Percentiles rank a stretch among this genome's conserved stretches.
Evolutionary conservation across 352 stramenopile genomes (phyloP).

Genomic region (Phytophthora vignae): DNA sequence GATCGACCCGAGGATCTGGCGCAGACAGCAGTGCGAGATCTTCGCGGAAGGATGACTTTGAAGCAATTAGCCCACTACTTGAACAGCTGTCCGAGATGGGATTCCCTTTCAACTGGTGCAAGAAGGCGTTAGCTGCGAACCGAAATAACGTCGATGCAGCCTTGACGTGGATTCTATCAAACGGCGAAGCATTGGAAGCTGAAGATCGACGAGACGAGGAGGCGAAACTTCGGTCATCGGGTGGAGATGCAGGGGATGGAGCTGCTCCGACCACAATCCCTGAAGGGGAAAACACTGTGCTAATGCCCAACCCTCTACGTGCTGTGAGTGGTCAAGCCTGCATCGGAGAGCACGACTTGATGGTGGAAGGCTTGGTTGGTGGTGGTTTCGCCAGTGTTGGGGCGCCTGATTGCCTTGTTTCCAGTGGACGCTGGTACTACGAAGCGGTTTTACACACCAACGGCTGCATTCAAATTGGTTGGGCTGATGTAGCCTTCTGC

Average conservation of each 20-base stretch:
- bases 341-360: conserved; percentile 84
- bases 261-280: conserved; percentile 17
- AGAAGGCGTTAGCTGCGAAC: conserved; percentile 89
- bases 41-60: conserved; percentile 58
- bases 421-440: conserved; percentile 89
- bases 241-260: conserved; percentile 42
- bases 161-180: conserved; percentile 94
- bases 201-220: conserved; percentile 91
- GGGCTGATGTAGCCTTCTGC: conserved; percentile 91
- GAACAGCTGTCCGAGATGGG: conserved; percentile 94
- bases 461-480: conserved; percentile 95
- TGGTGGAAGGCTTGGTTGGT: conserved; percentile 87
- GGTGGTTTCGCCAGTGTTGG: conserved; percentile 89
- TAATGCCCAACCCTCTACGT: conserved; percentile 83
- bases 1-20: conserved; percentile 53
- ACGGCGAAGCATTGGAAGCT: conserved; percentile 88
- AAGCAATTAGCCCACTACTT: conserved; percentile 75
- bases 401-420: conserved; percentile 82
- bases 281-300: conserved; percentile 46
- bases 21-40: conserved; percentile 27
- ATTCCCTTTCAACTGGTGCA: conserved; percentile 94
- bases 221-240: conserved; percentile 51
- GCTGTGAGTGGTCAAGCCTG: conserved; percentile 88
- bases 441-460: conserved; percentile 94
- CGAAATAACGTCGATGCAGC: conserved; percentile 92